A percentile compares a stretch with the other conserved stretches of the same genome.
These are phyloP conservation scores for Circinella minor DNA, from an alignment of 371 early-diverging fungal genomes.

Conservation along the genomic window DNA sequence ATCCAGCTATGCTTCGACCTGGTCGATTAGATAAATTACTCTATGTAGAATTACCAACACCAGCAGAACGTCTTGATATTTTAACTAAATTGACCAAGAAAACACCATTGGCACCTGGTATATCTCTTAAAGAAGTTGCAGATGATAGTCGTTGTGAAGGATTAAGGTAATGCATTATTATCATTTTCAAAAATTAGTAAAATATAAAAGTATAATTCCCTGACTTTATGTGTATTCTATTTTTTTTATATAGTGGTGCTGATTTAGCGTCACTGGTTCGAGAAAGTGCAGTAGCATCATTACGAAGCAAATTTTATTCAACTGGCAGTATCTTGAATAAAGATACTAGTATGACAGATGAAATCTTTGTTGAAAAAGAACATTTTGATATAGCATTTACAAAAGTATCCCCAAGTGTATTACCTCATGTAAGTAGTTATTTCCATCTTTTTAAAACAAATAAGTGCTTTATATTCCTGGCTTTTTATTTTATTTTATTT, in stretches of 20 bases:
- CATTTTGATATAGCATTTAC: conserved; percentile 86
- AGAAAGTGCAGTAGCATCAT: conserved; percentile 88
- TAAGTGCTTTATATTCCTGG: not conserved
- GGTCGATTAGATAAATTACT: conserved; percentile 99
- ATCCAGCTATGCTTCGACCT: conserved; percentile 98
- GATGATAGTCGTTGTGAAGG: conserved; percentile 76
- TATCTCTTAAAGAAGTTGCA: conserved; percentile 80
- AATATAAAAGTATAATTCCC: not conserved
- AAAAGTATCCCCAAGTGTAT: conserved; percentile 85
- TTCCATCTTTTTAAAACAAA: not conserved
- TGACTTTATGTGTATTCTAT: not conserved
- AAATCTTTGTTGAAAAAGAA: conserved; percentile 63
- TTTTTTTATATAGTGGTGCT: conserved; percentile 83
- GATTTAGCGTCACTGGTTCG: conserved; percentile 93
- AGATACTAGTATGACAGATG: conserved; percentile 18
- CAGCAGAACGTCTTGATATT: conserved; percentile 88
- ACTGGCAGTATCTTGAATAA: conserved; percentile 26
- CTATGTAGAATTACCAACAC: conserved; percentile 93
- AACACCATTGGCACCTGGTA: conserved; percentile 77
- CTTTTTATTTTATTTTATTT: not conserved
- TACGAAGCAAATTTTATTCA: conserved; percentile 66
- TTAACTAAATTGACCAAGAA: conserved; percentile 80
- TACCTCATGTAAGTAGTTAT: conserved; percentile 53
- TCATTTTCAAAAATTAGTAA: not conserved
- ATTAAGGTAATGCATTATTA: conserved; percentile 42